Conservation (phyloP, 176 grass and related monocot genomes). For the Aegilops bicornis region DNA sequence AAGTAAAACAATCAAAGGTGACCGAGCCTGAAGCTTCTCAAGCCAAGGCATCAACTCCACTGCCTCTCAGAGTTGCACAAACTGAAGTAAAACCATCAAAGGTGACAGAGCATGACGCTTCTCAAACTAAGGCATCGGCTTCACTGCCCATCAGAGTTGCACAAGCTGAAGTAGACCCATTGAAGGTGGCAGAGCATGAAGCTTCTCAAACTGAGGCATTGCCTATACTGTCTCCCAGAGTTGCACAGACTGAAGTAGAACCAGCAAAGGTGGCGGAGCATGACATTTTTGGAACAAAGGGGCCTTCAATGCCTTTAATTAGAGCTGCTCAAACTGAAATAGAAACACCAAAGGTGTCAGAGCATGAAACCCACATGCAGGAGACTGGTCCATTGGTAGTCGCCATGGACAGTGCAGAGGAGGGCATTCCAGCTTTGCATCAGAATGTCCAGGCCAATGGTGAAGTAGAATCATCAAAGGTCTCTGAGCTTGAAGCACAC, state of each 20-base stretch:
- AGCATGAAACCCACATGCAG: background rate
- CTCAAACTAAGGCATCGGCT: background rate
- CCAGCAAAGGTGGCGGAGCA: background rate
- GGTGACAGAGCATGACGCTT: background rate
- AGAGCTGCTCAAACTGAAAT: background rate
- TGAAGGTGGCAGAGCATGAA: background rate
- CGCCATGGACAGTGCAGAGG: constrained; percentile 7
- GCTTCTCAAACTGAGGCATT: background rate
- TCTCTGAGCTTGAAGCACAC: background rate
- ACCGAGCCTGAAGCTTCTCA: background rate
- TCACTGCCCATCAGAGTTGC: background rate
- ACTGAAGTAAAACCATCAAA: background rate
- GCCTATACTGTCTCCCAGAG: background rate
- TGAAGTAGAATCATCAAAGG: background rate
- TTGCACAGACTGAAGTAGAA: background rate
- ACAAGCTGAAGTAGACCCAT: background rate
- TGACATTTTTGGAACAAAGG: background rate
- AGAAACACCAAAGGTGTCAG: background rate
- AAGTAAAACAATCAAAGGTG: background rate
- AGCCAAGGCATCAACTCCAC: background rate
- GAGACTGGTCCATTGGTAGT: constrained; percentile 8
- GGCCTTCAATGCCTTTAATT: background rate
- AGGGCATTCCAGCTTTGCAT: constrained; percentile 25
- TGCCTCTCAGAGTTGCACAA: background rate
- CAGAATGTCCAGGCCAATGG: constrained; percentile 22